Percentiles rank a stretch among this genome's conserved stretches.
phyloP scores from a whole-genome alignment of 1,284 basidiomycete species.

The Grifola frondosa region DNA sequence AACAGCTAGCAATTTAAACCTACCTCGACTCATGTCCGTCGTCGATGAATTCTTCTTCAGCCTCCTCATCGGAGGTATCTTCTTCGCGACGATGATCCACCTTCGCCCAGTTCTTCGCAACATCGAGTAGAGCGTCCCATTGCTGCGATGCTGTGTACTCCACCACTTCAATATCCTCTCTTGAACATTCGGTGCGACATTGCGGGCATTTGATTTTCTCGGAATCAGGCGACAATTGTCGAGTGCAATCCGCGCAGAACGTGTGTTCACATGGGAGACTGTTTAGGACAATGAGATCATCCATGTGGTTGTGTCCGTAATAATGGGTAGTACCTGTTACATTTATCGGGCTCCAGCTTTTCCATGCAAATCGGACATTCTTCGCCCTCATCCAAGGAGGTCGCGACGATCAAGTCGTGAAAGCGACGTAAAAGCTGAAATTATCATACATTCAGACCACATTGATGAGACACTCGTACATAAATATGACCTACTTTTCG shows the following conservation, averaged over 20 bases:
- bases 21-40: conserved; percentile 25
- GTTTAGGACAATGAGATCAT: background rate
- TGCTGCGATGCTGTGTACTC: conserved; percentile 43
- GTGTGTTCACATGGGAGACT: conserved; percentile 47
- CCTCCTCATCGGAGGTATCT: conserved; percentile 45
- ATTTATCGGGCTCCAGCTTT: conserved; percentile 35
- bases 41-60: conserved; percentile 41
- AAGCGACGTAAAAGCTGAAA: conserved; percentile 44
- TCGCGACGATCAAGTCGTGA: conserved; percentile 39
- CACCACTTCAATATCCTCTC: conserved; percentile 41
- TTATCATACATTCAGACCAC: background rate
- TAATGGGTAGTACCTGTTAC: conserved; percentile 30
- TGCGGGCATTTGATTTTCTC: conserved; percentile 39
- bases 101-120: conserved; percentile 41
- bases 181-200: conserved; percentile 35
- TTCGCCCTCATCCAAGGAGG: conserved; percentile 43
- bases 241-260: conserved; percentile 41
- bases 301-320: too few species aligned
- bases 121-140: conserved; percentile 47
- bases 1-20: conserved; percentile 1
- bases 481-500: conserved; percentile 34
- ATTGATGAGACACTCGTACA: background rate
- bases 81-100: conserved; percentile 38
- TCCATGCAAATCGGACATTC: conserved; percentile 47
- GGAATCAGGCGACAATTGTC: conserved; percentile 25